Evolutionary conservation across 768 basidiomycete genomes (phyloP), one percentile per base, ranked within the genome.

Genomic region (Dioszegia hungarica): DNA sequence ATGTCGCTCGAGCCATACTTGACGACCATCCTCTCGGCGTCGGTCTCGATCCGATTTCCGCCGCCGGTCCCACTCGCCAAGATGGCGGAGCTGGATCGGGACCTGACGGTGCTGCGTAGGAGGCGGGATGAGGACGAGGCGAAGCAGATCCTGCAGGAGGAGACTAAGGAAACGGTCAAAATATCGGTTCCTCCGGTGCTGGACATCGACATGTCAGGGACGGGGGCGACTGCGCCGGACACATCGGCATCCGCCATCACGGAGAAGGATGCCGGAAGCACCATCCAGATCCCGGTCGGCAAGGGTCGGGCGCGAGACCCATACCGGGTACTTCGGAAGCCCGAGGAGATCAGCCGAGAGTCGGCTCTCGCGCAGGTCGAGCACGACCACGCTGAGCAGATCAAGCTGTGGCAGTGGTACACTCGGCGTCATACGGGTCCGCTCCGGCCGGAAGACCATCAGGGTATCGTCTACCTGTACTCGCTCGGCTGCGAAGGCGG

Each of bases 321-420:
- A 6, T 66, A 71, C 38, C 63, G 67, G 31, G 72, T 79, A 1
- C 60, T 87, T 34, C 89, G 85, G 66, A 83, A 84, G 0, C 77
- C 79, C 1, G 78, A 82, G 27, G 89, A 92, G 64, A 89, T 95
- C 45, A 77, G 81, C 11, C 77, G 85, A 34, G 86, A 92, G 68
- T 90, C 89, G 67, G 82, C 80, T 19, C 82, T 88, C 37, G 82
- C 81, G 44, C 79, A 84, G 34, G 77, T 88, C 36, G 85, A 87
- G 71, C 86, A 85, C 80, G 85, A 86, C 62, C 88, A 92, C 54
- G 86, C 87, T 63, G 90, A 94, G 64, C 87, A 90, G 61, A 82
- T 87, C 34, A 85, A 89, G 39, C 83, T 94, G 27, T 97, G 93
- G 92, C 89, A 91, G 67, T 95, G 91, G 92, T 94, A 94, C 70